A percentile compares a stretch with the other conserved stretches of the same genome.
phyloP scores from a whole-genome alignment of 441 rosid genomes.

The Metrosideros polymorpha region DNA sequence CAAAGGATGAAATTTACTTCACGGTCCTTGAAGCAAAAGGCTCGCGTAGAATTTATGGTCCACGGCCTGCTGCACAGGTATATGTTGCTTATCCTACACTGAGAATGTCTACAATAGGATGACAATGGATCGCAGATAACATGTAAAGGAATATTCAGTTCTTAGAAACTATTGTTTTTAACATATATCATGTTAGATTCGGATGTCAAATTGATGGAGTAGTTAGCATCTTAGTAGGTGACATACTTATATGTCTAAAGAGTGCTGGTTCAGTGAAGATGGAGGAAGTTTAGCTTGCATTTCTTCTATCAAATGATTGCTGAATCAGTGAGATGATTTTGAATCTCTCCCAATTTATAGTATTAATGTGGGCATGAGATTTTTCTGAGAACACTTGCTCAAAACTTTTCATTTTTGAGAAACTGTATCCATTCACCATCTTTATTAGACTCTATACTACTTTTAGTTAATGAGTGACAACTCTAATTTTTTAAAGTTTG shows the following conservation, averaged over 20 bases:
- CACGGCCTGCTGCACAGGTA: slow-evolving; percentile 74
- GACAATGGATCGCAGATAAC: background rate
- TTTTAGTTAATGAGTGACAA: background rate
- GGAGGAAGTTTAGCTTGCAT: background rate
- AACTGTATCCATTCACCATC: background rate
- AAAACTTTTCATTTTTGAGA: background rate
- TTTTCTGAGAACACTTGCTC: background rate
- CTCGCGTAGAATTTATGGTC: slow-evolving; percentile 52
- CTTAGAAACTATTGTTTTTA: background rate
- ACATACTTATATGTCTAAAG: background rate
- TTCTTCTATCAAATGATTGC: background rate
- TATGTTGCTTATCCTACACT: background rate
- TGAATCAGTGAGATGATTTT: background rate
- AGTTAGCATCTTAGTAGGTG: background rate
- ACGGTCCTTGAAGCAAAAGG: slow-evolving; percentile 61
- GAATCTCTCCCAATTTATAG: background rate
- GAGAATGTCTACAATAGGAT: background rate
- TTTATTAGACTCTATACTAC: background rate
- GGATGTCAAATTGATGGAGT: background rate
- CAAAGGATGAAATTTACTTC: slow-evolving; percentile 80
- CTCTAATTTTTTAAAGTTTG: background rate
- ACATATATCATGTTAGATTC: background rate
- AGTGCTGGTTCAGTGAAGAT: background rate
- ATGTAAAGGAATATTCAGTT: background rate
- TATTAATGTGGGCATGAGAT: background rate